Evolutionary conservation across 1,284 basidiomycete species (phyloP).

Genomic region (Jaminaea rosea): DNA sequence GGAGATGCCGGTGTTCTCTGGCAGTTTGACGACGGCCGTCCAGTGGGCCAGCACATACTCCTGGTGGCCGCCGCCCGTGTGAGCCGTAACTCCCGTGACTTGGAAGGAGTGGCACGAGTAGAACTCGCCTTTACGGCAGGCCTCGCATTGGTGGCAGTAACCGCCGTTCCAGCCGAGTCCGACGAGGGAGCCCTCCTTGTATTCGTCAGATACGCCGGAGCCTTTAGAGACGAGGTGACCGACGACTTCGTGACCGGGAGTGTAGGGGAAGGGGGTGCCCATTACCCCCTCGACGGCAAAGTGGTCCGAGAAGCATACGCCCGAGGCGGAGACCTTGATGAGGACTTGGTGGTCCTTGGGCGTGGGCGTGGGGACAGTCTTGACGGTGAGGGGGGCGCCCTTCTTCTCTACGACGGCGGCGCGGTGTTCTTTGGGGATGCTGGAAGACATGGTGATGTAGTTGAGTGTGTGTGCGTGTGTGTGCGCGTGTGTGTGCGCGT

Average conservation of each 20-base stretch:
- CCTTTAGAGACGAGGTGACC: conserved; percentile 22
- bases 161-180: conserved; percentile 37
- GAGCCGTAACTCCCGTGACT: conserved; percentile 40
- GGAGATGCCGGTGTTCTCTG: conserved; percentile 36
- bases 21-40: conserved; percentile 46
- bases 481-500: background rate
- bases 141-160: conserved; percentile 34
- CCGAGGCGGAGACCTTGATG: conserved; percentile 8
- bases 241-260: conserved; percentile 33
- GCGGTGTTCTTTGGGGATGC: conserved; percentile 6
- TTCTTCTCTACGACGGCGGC: conserved; percentile 4
- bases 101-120: conserved; percentile 14
- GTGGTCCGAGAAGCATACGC: conserved; percentile 1
- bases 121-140: conserved; percentile 36
- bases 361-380: conserved; percentile 6
- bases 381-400: conserved; percentile 3
- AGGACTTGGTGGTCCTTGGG: conserved; percentile 4
- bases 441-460: background rate
- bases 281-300: conserved; percentile 5
- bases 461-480: background rate
- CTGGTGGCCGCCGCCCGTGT: conserved; percentile 45
- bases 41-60: conserved; percentile 47
- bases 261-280: conserved; percentile 22
- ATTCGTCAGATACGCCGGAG: conserved; percentile 12
- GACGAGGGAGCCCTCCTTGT: conserved; percentile 39